Evolutionary conservation across 1,139 yeast genomes (phyloP).

Genomic region (Sugiyamaella japonica): DNA sequence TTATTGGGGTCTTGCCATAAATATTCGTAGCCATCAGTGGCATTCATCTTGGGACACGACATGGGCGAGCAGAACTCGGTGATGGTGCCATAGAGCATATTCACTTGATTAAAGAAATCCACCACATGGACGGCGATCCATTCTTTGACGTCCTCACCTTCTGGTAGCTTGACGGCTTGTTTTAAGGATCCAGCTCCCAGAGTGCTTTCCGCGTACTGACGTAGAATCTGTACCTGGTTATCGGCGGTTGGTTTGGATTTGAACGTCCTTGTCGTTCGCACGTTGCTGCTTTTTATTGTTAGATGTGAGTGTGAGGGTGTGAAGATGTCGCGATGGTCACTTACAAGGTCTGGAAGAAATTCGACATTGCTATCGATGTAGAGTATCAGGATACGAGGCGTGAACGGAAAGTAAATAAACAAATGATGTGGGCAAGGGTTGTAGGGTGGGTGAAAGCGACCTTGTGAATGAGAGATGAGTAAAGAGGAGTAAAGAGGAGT

Average conservation of each 20-base stretch:
- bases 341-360: constrained; percentile 20
- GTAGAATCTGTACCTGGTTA: constrained; percentile 39
- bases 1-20: constrained; percentile 78
- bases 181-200: constrained; percentile 88
- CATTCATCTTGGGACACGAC: constrained; percentile 94
- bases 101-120: constrained; percentile 85
- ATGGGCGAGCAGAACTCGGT: constrained; percentile 94
- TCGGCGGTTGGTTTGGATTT: constrained; percentile 30
- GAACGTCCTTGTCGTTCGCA: constrained; percentile 35
- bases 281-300: constrained; percentile 21
- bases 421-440: not conserved
- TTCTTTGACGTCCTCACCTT: constrained; percentile 87
- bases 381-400: not conserved
- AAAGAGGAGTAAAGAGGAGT: no score
- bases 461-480: not conserved
- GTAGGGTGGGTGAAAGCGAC: not conserved
- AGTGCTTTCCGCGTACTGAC: constrained; percentile 90
- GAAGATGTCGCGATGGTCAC: constrained; percentile 2
- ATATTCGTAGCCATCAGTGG: constrained; percentile 94
- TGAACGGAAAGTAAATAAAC: not conserved
- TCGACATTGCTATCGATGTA: not conserved
- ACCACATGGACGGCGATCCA: constrained; percentile 91
- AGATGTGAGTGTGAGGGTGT: not conserved
- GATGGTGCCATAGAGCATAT: constrained; percentile 94
- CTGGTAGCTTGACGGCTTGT: constrained; percentile 92